A percentile compares a stretch with the other conserved stretches of the same genome.
phyloP scores from a whole-genome alignment of 768 basidiomycete species.

The Hortiboletus flavorubellus region DNA sequence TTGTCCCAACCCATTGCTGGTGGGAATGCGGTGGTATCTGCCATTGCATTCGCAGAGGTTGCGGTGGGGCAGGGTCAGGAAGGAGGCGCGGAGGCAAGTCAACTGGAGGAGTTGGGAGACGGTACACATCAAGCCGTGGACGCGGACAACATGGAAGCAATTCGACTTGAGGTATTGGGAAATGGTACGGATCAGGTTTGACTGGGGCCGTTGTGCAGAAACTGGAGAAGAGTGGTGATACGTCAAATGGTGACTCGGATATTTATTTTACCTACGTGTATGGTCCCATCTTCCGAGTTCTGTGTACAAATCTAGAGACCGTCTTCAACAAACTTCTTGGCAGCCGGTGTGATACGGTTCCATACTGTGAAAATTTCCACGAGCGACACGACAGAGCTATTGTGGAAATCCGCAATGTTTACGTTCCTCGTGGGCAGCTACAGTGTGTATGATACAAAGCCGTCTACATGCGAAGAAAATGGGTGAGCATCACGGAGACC shows the following conservation, averaged over 20 bases:
- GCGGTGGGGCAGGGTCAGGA: not conserved
- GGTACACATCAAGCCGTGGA: no score
- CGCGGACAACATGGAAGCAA: no score
- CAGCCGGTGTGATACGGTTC: no score
- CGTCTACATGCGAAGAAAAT: no score
- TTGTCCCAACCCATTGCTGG: not conserved
- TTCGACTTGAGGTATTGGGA: no score
- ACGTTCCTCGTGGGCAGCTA: no score
- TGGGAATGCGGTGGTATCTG: not conserved
- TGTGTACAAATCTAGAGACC: not conserved
- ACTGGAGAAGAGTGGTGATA: not conserved
- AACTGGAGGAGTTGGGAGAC: not conserved
- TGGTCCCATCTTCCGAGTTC: not conserved
- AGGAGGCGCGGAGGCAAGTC: not conserved
- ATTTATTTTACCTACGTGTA: not conserved
- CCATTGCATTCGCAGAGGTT: not conserved
- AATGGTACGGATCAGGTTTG: not conserved
- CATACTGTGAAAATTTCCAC: no score
- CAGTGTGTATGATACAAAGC: no score
- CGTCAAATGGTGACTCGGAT: not conserved
- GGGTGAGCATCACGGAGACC: no score
- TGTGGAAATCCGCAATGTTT: not conserved
- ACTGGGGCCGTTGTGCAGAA: not conserved
- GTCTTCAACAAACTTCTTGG: no score
- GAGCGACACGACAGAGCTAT: no score